Evolutionary conservation across 352 stramenopile genomes (phyloP).

Genomic region (Pythium phragmiticola): DNA sequence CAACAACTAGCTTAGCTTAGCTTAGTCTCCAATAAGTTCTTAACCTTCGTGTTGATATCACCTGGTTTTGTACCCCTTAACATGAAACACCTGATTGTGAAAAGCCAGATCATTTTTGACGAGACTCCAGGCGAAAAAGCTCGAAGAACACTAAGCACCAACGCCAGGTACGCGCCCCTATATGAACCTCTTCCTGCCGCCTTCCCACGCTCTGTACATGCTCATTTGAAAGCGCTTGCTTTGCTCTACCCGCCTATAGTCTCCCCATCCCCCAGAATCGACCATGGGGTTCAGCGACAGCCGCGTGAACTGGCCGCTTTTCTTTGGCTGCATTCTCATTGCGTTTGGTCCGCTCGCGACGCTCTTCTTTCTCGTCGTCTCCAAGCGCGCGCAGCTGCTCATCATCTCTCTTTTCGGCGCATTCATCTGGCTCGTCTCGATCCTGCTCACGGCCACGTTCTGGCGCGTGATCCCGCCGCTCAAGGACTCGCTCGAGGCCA

Average conservation of each 20-base stretch:
- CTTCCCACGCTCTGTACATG: not conserved
- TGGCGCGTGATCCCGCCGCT: slow-evolving; percentile 78
- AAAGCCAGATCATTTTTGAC: slow-evolving; percentile 18
- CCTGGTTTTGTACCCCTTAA: not conserved
- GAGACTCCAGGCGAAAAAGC: slow-evolving; percentile 2
- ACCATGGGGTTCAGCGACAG: slow-evolving; percentile 69
- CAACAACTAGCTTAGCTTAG: not conserved
- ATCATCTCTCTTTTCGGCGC: slow-evolving; percentile 79
- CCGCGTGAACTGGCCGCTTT: slow-evolving; percentile 80
- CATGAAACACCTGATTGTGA: slow-evolving; percentile 14
- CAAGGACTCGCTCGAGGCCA: slow-evolving; percentile 71
- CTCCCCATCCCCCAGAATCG: not conserved
- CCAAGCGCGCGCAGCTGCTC: slow-evolving; percentile 79
- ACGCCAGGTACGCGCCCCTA: not conserved
- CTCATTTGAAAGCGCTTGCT: slow-evolving; percentile 5
- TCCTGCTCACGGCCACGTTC: slow-evolving; percentile 71
- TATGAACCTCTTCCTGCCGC: not conserved
- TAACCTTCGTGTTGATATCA: not conserved
- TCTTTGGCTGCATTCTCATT: slow-evolving; percentile 81
- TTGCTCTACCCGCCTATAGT: slow-evolving; percentile 7
- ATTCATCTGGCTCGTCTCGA: slow-evolving; percentile 81
- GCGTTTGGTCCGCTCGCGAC: slow-evolving; percentile 69
- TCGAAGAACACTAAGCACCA: not conserved
- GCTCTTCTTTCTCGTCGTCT: slow-evolving; percentile 81
- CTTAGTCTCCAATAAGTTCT: not conserved